Percentiles rank a stretch among this genome's conserved stretches.
Evolutionary conservation across 108 stramenopile genomes (phyloP).

Genomic region (Cylindrotheca fusiformis): DNA sequence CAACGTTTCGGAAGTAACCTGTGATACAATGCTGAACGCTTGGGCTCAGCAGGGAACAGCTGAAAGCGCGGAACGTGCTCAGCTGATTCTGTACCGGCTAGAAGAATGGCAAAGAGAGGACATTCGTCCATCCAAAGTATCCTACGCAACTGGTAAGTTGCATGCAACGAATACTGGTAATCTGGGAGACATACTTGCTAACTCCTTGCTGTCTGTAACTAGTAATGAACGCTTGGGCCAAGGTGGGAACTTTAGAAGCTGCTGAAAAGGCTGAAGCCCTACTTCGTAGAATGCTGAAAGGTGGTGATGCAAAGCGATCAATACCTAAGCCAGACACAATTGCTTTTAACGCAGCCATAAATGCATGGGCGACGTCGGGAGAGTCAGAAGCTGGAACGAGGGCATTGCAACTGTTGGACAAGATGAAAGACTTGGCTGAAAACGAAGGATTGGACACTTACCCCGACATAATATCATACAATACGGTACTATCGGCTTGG

Average conservation of each 20-base stretch:
- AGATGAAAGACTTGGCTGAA: slow-evolving; percentile 45
- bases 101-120: slow-evolving; percentile 36
- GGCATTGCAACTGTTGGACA: slow-evolving; percentile 42
- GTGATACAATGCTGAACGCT: slow-evolving; percentile 39
- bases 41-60: slow-evolving; percentile 43
- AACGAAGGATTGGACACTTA: slow-evolving; percentile 29
- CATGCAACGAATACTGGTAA: no score
- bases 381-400: slow-evolving; percentile 41
- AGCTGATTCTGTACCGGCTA: slow-evolving; percentile 50
- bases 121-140: slow-evolving; percentile 15
- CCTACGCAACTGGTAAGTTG: slow-evolving; percentile 32
- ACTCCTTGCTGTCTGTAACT: background rate
- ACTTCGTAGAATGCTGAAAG: slow-evolving; percentile 31
- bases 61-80: slow-evolving; percentile 58
- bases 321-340: slow-evolving; percentile 48
- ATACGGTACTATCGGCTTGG: slow-evolving; percentile 63
- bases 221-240: slow-evolving; percentile 48
- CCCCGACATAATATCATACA: slow-evolving; percentile 70
- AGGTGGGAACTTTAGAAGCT: slow-evolving; percentile 19
- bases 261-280: slow-evolving; percentile 46
- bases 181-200: no score
- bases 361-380: slow-evolving; percentile 50
- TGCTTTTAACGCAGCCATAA: slow-evolving; percentile 49
- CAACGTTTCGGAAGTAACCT: slow-evolving; percentile 24
- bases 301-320: slow-evolving; percentile 17